Evolutionary conservation across 1,284 basidiomycete species (phyloP).

Genomic region (Cryptococcus neoformans): DNA sequence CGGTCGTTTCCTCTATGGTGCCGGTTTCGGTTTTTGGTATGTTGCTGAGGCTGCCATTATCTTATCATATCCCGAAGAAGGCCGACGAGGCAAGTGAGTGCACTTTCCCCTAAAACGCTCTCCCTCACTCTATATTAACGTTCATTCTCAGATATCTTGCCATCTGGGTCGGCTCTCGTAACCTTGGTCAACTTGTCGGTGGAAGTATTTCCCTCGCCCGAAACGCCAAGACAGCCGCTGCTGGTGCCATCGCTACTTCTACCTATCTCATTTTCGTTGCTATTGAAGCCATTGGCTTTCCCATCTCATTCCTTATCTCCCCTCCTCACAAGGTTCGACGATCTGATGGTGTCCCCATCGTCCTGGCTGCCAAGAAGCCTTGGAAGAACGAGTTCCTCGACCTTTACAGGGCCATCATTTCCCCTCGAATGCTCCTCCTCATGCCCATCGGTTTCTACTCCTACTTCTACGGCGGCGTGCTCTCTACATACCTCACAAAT

Average conservation of each 20-base stretch:
- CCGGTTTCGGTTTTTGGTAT: slow-evolving; percentile 24
- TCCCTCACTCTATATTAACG: background rate
- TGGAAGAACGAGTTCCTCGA: slow-evolving; percentile 18
- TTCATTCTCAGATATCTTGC: slow-evolving; percentile 19
- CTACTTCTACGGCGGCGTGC: slow-evolving; percentile 24
- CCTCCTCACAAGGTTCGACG: slow-evolving; percentile 29
- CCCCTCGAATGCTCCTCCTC: slow-evolving; percentile 13
- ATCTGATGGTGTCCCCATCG: slow-evolving; percentile 26
- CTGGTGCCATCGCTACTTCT: slow-evolving; percentile 20
- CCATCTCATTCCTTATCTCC: slow-evolving; percentile 19
- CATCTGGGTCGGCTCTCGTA: slow-evolving; percentile 32
- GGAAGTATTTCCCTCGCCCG: background rate
- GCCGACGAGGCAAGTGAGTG: slow-evolving; percentile 21
- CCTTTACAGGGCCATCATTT: slow-evolving; percentile 9
- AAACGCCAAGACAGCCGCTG: slow-evolving; percentile 14
- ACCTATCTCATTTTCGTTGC: slow-evolving; percentile 38
- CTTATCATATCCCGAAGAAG: slow-evolving; percentile 21
- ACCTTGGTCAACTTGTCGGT: slow-evolving; percentile 20
- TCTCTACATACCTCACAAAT: slow-evolving; percentile 27
- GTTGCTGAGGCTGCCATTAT: slow-evolving; percentile 29
- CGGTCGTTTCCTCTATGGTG: slow-evolving; percentile 18
- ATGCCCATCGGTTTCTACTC: slow-evolving; percentile 23
- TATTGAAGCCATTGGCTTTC: slow-evolving; percentile 25
- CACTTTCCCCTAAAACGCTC: background rate
- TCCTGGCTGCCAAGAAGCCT: slow-evolving; percentile 13